Base-by-base conservation (phyloP, 139 green algal species). In the Nannochloris sp. region DNA sequence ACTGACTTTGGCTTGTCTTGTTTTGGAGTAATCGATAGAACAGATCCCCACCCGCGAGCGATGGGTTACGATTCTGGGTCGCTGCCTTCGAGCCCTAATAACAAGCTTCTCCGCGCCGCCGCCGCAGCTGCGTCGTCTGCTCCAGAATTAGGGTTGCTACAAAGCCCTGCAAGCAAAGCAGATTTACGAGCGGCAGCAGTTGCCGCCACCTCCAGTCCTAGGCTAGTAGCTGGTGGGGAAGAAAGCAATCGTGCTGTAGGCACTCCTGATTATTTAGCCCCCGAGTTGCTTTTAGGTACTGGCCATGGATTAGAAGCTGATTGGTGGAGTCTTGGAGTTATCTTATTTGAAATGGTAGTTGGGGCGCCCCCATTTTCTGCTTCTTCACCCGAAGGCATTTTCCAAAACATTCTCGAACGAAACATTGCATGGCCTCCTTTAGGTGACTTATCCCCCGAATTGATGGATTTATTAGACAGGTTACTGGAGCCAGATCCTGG, bases 211-310 rank as follows among this genome's bases (percentile, higher is more conserved):
- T 29, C 27, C 29, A 29, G 13, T 55, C 25, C 37, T 15, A 8
- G 37, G 31, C 51, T 65, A n/a, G n/a, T n/a, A n/a, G n/a, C 30
- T 12, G 48, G 25, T 1, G 27, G 7, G n/a, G 56, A 64, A 42
- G 61, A 69, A 44, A 33, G 9, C 24, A n/a, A 70, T 23, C 67
- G 77, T 10, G 85, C 85, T 19, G 73, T 95, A 38, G 92, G 92
- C 60, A 98, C 92, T 6, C 92, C 92, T 0, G 92, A 98, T 73
- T 98, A 98, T 75, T 70, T 97, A 38, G 92, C 92, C 0, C 92
- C 92, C 1, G 92, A 98, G 83, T 76, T 91, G 63, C 73, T 95
- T 55, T 75, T 92, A 54, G 85, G 85, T 39, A 84, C 69, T 23
- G 63, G 71, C n/a, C 79, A 96, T 48, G 86, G 80, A 4, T 82